phyloP scores from a whole-genome alignment of 169 alveolate genomes.

The Eimeria praecox region DNA sequence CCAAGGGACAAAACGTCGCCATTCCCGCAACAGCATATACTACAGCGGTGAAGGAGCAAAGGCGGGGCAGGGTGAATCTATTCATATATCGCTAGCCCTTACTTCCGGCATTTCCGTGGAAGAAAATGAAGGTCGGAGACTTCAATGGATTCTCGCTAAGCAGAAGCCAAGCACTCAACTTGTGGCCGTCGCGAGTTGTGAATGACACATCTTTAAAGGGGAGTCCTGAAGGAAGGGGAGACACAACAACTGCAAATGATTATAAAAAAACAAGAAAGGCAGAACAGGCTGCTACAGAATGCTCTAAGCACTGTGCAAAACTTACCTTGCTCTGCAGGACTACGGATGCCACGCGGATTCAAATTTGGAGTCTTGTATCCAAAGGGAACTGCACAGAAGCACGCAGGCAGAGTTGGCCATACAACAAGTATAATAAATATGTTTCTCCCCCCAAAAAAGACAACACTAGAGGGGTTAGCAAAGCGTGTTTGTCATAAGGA shows the following conservation, averaged over 20 bases:
- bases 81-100: neutral
- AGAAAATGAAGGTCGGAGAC: conserved; percentile 73
- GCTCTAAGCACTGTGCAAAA: neutral
- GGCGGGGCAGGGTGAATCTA: neutral
- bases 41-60: neutral
- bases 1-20: no score
- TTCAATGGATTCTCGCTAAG: neutral
- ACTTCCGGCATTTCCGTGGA: conserved; percentile 82
- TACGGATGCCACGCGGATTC: conserved; percentile 64
- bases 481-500: neutral
- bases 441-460: neutral
- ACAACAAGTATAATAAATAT: neutral
- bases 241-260: neutral
- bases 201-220: conserved; percentile 51
- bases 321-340: conserved; percentile 65
- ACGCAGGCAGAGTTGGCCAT: neutral
- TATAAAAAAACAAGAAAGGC: neutral
- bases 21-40: neutral
- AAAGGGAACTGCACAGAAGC: conserved; percentile 7
- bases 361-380: conserved; percentile 42
- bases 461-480: neutral
- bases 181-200: conserved; percentile 45
- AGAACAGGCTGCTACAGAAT: neutral
- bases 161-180: conserved; percentile 36
- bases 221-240: neutral